Percentiles rank a stretch among this genome's conserved stretches.
These are phyloP conservation scores for Suillus ampliporus DNA, from an alignment of 768 basidiomycete genomes.

Conservation along the genomic window DNA sequence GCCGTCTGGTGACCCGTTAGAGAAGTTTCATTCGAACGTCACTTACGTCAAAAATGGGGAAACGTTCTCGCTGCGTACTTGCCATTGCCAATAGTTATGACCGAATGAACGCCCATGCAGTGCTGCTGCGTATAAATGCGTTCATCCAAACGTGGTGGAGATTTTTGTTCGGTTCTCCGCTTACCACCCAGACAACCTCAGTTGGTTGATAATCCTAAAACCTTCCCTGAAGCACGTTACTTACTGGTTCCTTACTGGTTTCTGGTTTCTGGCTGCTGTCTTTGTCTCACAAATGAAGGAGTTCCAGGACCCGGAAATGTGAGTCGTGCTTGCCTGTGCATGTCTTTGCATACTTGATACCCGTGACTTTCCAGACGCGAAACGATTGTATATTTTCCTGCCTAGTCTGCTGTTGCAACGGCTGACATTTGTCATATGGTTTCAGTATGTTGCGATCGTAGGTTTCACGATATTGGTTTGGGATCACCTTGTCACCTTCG, in stretches of 20 bases:
- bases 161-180: no score
- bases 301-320: not conserved
- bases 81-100: not conserved
- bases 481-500: slow-evolving; percentile 41
- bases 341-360: not conserved
- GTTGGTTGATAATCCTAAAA: not conserved
- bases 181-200: not conserved
- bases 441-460: slow-evolving; percentile 54
- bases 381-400: not conserved
- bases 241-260: not conserved
- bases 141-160: not conserved
- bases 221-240: not conserved
- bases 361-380: not conserved
- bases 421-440: not conserved
- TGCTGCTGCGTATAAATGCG: not conserved
- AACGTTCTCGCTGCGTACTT: not conserved
- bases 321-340: not conserved
- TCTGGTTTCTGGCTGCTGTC: not conserved
- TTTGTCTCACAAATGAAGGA: not conserved
- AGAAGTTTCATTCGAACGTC: not conserved
- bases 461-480: slow-evolving; percentile 55
- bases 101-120: not conserved
- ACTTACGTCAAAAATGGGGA: no score
- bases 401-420: not conserved
- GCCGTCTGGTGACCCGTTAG: no score